Conservation (phyloP, 768 basidiomycete genomes). For the Epithele typhae region DNA sequence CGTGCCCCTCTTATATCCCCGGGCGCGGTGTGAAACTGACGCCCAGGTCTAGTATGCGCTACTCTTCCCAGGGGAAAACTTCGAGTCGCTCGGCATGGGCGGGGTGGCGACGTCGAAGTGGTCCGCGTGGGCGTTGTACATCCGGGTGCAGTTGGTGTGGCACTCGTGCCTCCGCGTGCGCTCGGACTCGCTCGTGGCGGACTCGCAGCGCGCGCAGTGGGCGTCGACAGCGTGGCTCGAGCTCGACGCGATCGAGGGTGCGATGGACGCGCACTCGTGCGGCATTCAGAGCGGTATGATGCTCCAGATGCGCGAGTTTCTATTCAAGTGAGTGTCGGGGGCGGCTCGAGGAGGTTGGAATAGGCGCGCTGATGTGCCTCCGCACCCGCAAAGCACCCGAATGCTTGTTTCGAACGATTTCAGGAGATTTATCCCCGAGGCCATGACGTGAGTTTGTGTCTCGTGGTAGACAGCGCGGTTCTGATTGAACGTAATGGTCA, state of each 20-base stretch:
- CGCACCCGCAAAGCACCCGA: slow-evolving; percentile 43
- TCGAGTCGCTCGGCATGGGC: slow-evolving; percentile 21
- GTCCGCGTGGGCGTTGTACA: slow-evolving; percentile 69
- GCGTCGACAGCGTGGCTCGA: slow-evolving; percentile 68
- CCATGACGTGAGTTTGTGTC: slow-evolving; percentile 30
- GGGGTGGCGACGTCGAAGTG: slow-evolving; percentile 42
- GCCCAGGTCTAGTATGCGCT: slow-evolving; percentile 50
- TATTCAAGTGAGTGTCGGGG: slow-evolving; percentile 71
- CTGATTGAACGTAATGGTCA: slow-evolving; percentile 38
- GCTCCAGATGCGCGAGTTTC: slow-evolving; percentile 65
- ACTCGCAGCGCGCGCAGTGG: slow-evolving; percentile 55
- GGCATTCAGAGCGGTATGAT: slow-evolving; percentile 61
- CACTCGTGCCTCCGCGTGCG: slow-evolving; percentile 66
- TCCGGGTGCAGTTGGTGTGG: slow-evolving; percentile 69
- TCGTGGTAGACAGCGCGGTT: background rate
- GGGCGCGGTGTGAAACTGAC: background rate
- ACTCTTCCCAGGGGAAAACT: slow-evolving; percentile 70
- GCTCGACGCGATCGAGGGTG: slow-evolving; percentile 59
- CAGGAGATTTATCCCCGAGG: slow-evolving; percentile 56
- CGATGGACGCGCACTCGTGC: slow-evolving; percentile 62
- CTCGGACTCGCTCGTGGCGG: slow-evolving; percentile 33
- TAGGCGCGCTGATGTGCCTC: background rate
- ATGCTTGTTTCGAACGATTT: slow-evolving; percentile 72
- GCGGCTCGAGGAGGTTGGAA: too few relatives aligned
- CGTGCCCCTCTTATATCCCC: slow-evolving; percentile 19